A percentile compares a stretch with the other conserved stretches of the same genome.
These are phyloP conservation scores for Domatiomyces globalis DNA, from an alignment of 2,329 filamentous ascomycete species.

Conservation along the genomic window DNA sequence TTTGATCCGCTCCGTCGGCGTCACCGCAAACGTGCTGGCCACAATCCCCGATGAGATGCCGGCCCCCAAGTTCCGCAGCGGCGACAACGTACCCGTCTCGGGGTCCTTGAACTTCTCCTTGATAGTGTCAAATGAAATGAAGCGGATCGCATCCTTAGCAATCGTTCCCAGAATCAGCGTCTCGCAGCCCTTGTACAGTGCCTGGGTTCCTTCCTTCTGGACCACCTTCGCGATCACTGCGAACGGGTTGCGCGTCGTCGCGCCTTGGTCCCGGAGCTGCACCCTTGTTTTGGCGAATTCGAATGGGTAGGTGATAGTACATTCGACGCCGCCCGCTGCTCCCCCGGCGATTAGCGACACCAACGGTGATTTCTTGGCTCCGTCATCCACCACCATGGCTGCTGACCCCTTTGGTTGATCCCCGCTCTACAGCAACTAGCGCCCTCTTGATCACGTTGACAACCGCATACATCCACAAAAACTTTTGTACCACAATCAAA, in stretches of 20 bases:
- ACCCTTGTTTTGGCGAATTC: slow-evolving; percentile 55
- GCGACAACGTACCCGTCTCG: slow-evolving; percentile 43
- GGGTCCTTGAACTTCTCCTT: slow-evolving; percentile 39
- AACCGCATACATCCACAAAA: no score
- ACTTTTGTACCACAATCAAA: no score
- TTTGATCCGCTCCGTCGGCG: slow-evolving; percentile 54
- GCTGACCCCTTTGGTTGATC: no score
- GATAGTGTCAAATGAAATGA: slow-evolving; percentile 52
- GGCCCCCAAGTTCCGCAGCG: slow-evolving; percentile 43
- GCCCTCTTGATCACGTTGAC: not conserved
- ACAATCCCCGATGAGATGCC: slow-evolving; percentile 51
- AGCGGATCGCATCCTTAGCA: slow-evolving; percentile 52
- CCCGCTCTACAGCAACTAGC: not conserved
- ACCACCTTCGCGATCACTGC: slow-evolving; percentile 41
- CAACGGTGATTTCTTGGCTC: slow-evolving; percentile 23
- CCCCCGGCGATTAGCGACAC: slow-evolving; percentile 39
- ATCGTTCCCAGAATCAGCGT: slow-evolving; percentile 47
- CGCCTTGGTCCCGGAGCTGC: slow-evolving; percentile 35
- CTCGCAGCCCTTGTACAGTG: slow-evolving; percentile 50
- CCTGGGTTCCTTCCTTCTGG: slow-evolving; percentile 40
- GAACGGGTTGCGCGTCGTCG: slow-evolving; percentile 43
- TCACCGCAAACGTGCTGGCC: slow-evolving; percentile 50
- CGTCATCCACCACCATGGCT: not conserved
- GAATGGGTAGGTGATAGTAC: slow-evolving; percentile 38
- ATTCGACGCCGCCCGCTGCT: slow-evolving; percentile 40